phyloP scores from a whole-genome alignment of 306 rosid species.

The Quercus glauca region DNA sequence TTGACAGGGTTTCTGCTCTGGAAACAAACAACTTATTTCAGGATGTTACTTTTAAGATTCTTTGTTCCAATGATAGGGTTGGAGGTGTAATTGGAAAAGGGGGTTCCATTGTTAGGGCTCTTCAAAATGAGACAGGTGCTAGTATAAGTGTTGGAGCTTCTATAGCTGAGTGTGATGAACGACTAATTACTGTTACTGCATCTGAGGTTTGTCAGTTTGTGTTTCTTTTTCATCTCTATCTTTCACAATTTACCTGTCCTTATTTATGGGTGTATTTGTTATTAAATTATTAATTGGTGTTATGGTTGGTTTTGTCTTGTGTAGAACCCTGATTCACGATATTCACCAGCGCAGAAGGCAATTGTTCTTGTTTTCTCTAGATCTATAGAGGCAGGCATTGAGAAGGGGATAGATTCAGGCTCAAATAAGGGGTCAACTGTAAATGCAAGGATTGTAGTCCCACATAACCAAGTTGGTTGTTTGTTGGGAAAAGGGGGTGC shows the following conservation, averaged over 20 bases:
- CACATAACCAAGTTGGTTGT: conserved; percentile 92
- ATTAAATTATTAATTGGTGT: conserved; percentile 3
- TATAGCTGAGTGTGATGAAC: conserved; percentile 72
- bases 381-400: conserved; percentile 62
- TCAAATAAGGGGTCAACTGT: conserved; percentile 55
- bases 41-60: conserved; percentile 74
- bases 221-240: conserved; percentile 3
- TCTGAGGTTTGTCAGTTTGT: conserved; percentile 64
- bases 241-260: conserved; percentile 2
- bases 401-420: conserved; percentile 61
- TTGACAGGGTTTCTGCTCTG: conserved; percentile 49
- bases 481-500: conserved; percentile 92
- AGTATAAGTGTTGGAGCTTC: conserved; percentile 62
- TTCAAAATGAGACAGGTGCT: conserved; percentile 94
- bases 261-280: conserved; percentile 11
- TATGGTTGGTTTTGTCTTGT: conserved; percentile 15
- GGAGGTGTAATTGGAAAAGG: conserved; percentile 98
- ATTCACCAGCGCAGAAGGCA: conserved; percentile 91
- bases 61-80: conserved; percentile 75
- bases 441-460: conserved; percentile 68
- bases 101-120: conserved; percentile 70
- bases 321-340: conserved; percentile 79
- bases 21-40: conserved; percentile 46
- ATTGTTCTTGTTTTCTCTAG: conserved; percentile 81
- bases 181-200: conserved; percentile 70